Evolutionary conservation across 2,329 filamentous ascomycete species (phyloP), one percentile per base, ranked within the genome.

Genomic region (Diplodia corticola): DNA sequence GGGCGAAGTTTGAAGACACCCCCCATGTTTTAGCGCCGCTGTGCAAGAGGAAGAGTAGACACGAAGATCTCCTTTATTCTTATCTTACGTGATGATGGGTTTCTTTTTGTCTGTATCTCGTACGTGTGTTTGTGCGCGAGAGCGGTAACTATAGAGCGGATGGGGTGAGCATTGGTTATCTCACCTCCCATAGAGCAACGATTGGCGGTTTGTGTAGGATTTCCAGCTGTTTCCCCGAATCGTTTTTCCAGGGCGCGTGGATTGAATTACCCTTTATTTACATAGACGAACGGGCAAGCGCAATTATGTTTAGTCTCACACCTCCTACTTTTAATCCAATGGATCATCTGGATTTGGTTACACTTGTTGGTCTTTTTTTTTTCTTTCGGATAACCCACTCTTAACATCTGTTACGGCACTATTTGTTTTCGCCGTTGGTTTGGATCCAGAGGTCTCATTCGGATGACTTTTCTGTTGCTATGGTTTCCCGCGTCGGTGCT

Each of bases 211-310:
- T 30, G 15, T 60, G 24, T 60, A 30, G 33, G 22, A 28, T 46
- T 60, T 30, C 10, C 30, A 20, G 30, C 10, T 12, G 24, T 15
- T 20, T 48, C 20, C 20, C 9, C 33, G 30, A 6, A 9, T 6
- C 9, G 17, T 46, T 30, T 20, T 44, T 57, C 28, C 20, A 12
- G 26, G 49, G 24, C 22, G 9, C 51, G 30, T 35, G 28, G n/a
- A 30, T 33, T 22, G 33, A 22, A 9, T 12, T n/a, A 35, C 37
- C 37, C 50, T 22, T 30, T 28, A 35, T 35, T 24, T 30, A 26
- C 55, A 60, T 60, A 60, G 55, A 60, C 24, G 55, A 30, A 33
- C 13, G 37, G 26, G 37, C 17, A 60, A 60, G 55, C 55, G 55
- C 24, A 35, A 30, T 46, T n/a, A 4, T 57, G 26, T 57, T 28